These are phyloP conservation scores for Fusarium praegraminearum DNA, from an alignment of 2,329 filamentous ascomycete genomes.

Conservation along the genomic window DNA sequence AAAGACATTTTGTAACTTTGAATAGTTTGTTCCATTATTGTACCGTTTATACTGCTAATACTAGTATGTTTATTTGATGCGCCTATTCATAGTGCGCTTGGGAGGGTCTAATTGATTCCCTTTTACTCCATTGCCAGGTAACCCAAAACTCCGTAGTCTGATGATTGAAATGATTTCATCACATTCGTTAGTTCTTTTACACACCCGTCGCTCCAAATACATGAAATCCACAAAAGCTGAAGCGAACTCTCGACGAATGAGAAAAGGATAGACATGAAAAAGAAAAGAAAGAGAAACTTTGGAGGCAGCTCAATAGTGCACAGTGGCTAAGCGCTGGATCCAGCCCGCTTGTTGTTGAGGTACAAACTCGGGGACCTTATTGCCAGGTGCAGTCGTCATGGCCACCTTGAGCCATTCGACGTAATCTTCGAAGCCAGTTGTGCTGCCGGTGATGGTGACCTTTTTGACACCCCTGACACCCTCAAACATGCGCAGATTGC, in stretches of 20 bases:
- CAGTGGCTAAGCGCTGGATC: conserved; percentile 41
- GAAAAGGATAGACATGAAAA: neutral
- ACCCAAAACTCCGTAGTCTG: conserved; percentile 28
- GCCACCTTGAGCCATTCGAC: conserved; percentile 54
- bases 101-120: conserved; percentile 15
- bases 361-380: conserved; percentile 38
- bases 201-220: conserved; percentile 1
- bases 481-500: conserved; percentile 57
- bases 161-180: conserved; percentile 13
- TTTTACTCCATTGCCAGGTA: conserved; percentile 8
- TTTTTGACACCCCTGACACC: conserved; percentile 56
- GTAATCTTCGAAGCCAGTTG: conserved; percentile 58
- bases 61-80: conserved; percentile 1
- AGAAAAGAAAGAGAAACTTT: neutral
- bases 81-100: conserved; percentile 10
- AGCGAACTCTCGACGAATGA: conserved; percentile 3
- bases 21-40: conserved; percentile 4
- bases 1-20: neutral
- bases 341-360: conserved; percentile 39
- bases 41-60: neutral
- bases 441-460: conserved; percentile 54
- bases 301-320: conserved; percentile 37
- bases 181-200: conserved; percentile 31
- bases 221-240: neutral
- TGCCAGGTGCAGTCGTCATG: conserved; percentile 52